These are phyloP conservation scores for Comarum palustre DNA, from an alignment of 306 rosid species.

Conservation along the genomic window DNA sequence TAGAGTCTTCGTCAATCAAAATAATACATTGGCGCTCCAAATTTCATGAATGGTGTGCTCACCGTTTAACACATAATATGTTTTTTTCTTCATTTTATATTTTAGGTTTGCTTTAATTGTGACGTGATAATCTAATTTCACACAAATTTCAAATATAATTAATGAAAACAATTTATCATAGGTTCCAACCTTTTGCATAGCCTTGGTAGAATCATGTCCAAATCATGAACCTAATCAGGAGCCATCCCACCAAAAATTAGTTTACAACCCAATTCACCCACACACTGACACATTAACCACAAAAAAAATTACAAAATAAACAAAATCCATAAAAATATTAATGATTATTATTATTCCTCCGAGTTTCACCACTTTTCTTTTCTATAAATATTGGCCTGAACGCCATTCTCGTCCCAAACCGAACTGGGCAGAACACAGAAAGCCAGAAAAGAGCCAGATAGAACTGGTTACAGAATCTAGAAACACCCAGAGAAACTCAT, in stretches of 20 bases:
- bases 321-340: not conserved
- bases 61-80: no score
- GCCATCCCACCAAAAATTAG: not conserved
- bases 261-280: not conserved
- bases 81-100: no score
- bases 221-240: not conserved
- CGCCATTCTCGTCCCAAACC: constrained; percentile 4
- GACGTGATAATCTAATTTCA: no score
- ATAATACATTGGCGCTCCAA: no score
- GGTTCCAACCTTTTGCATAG: no score
- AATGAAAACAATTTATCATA: no score
- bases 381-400: not conserved
- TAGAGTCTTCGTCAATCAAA: not conserved
- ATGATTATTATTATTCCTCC: not conserved
- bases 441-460: not conserved
- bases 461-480: not conserved
- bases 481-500: not conserved
- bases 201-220: no score
- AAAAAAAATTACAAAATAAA: not conserved
- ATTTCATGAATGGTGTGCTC: no score
- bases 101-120: no score
- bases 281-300: not conserved
- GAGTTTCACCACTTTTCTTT: not conserved
- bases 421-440: not conserved
- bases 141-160: no score